Evolutionary conservation across 2,329 filamentous ascomycete genomes (phyloP), one percentile per base, ranked within the genome.

Genomic region (Lecanicillium sp.): DNA sequence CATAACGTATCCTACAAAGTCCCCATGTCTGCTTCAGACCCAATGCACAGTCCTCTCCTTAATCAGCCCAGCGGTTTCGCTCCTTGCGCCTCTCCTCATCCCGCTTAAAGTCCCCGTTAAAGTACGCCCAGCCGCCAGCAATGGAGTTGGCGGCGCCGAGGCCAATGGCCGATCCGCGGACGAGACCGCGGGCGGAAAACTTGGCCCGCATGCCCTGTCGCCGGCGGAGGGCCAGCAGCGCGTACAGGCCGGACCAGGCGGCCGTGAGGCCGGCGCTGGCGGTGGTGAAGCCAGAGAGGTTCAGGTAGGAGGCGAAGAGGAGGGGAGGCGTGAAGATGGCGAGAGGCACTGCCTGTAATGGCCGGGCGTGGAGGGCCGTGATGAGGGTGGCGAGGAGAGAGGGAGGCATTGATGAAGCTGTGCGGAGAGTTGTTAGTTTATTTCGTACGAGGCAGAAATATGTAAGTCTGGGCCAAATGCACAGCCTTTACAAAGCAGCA

Each of bases 191-290:
- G 11, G 66, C 55, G 11, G 64, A 63, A 47, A 76, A 64, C 43
- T 65, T 67, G 30, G 55, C 52, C 27, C 59, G 56, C n/a, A 60
- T 36, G 29, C 55, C 44, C 48, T 65, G 64, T 15, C 69, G 59
- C 31, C 66, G 57, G 4, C 74, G 68, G 44, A 74, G 55, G 2
- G 74, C 72, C 36, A 78, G 59, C 28, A 79, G 58, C 4, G 69
- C 67, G 54, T 79, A 79, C 13, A 77, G 61, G 20, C 74, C 74
- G 32, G 70, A 74, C 60, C 71, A 72, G 13, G 74, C 72, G 37
- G 71, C 71, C 0, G 70, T 66, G 41, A 78, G 58, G 36, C 72
- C 75, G 3, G 74, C 75, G 41, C 66, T 66, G 52, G 75, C 74
- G 37, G 71, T 74, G 44, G 67, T 68, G 60, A 72, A 77, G 42